Percentiles rank a stretch among this genome's conserved stretches.
Conservation (phyloP, 179 eudicot genomes). For the Heliamphora pulchella region DNA sequence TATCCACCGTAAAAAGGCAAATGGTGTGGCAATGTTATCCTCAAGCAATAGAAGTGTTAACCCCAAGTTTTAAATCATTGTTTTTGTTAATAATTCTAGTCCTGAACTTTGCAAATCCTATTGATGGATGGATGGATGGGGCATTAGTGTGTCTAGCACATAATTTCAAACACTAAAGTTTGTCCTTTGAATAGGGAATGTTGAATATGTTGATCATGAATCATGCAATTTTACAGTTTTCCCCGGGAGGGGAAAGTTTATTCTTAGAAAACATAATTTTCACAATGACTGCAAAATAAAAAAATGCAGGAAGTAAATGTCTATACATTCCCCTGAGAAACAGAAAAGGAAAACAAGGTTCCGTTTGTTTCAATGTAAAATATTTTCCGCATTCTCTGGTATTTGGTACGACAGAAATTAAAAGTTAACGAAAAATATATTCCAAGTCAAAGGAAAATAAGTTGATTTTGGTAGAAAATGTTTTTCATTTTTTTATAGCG, state of each 20-base stretch:
- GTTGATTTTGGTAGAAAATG: too few species aligned
- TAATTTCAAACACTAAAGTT: not conserved
- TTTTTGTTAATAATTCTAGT: not conserved
- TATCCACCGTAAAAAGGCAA: not conserved
- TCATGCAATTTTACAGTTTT: not conserved
- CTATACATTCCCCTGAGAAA: not conserved
- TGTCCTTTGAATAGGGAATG: not conserved
- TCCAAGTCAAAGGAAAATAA: too few species aligned
- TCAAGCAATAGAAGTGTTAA: not conserved
- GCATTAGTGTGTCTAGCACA: not conserved
- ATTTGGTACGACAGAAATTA: too few species aligned
- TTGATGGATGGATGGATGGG: not conserved
- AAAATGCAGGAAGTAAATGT: conserved; percentile 2
- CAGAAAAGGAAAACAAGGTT: not conserved
- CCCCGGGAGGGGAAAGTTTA: not conserved
- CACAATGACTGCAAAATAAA: not conserved
- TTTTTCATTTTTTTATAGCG: too few species aligned
- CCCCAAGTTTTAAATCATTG: not conserved
- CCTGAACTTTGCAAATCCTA: not conserved
- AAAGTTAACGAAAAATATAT: too few species aligned
- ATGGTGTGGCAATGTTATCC: not conserved
- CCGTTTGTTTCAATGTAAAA: too few species aligned
- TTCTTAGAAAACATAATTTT: not conserved
- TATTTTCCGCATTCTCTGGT: too few species aligned
- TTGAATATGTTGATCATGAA: not conserved